Percentiles rank a stretch among this genome's conserved stretches.
Conservation (phyloP, 768 basidiomycete species). For the Tricholoma terreum region DNA sequence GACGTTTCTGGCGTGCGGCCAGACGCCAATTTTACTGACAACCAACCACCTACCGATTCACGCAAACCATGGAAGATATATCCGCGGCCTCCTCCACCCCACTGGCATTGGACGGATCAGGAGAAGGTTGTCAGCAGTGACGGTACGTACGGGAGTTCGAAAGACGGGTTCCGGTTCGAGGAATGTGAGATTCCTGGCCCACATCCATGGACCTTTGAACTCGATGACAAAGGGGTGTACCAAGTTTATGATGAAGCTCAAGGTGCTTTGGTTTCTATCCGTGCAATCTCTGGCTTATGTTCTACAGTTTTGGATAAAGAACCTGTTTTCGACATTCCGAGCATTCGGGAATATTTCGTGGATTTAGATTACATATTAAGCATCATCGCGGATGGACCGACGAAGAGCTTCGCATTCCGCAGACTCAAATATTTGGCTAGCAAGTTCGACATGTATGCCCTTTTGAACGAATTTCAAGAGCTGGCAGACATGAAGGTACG, state of each 20-base stretch:
- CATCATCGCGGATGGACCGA: constrained; percentile 92
- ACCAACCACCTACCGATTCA: constrained; percentile 24
- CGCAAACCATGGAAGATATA: constrained; percentile 82
- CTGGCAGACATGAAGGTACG: constrained; percentile 93
- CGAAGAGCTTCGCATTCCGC: constrained; percentile 93
- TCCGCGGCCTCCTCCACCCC: constrained; percentile 89
- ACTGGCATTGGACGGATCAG: constrained; percentile 84
- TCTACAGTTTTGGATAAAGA: constrained; percentile 32
- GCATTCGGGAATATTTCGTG: constrained; percentile 90
- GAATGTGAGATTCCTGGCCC: constrained; percentile 71
- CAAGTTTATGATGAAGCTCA: constrained; percentile 64
- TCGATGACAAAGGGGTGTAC: constrained; percentile 90
- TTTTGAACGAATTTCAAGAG: constrained; percentile 93
- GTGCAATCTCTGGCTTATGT: background rate
- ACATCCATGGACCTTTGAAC: constrained; percentile 60
- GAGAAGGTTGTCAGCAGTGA: constrained; percentile 44
- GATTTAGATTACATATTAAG: constrained; percentile 90
- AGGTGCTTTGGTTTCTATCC: constrained; percentile 23
- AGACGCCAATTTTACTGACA: constrained; percentile 41
- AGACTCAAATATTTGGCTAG: constrained; percentile 87
- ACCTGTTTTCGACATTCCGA: constrained; percentile 77
- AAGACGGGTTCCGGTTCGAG: constrained; percentile 63
- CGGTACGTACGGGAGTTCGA: constrained; percentile 20
- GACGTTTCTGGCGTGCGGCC: constrained; percentile 69
- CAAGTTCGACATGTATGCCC: constrained; percentile 91